Evolutionary conservation across 2,329 filamentous ascomycete genomes (phyloP).

Genomic region (Hysterium pulicare): DNA sequence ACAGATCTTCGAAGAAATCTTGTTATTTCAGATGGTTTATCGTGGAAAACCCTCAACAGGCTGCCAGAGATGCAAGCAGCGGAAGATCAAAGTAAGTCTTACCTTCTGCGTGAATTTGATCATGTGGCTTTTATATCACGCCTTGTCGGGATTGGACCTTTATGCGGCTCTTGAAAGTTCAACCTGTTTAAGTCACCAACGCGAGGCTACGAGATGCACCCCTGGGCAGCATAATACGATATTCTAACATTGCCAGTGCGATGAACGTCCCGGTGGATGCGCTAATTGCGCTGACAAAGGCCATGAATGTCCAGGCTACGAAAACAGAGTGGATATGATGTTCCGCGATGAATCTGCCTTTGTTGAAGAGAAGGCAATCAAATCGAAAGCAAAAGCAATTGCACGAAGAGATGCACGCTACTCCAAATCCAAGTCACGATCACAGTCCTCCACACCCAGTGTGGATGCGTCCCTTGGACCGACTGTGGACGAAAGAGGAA

Average conservation of each 20-base stretch:
- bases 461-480: constrained; percentile 11
- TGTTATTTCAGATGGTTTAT: constrained; percentile 31
- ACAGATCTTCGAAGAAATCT: too few species aligned
- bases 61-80: constrained; percentile 36
- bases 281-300: constrained; percentile 23
- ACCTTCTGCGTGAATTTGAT: too few species aligned
- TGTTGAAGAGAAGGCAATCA: constrained; percentile 24
- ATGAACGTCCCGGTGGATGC: constrained; percentile 26
- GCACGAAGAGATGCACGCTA: constrained; percentile 18
- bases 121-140: too few species aligned
- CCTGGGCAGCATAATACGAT: too few species aligned
- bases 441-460: background rate
- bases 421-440: background rate
- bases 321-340: constrained; percentile 23
- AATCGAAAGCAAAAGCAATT: constrained; percentile 28
- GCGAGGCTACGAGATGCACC: too few species aligned
- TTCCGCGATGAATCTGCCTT: constrained; percentile 31
- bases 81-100: constrained; percentile 40
- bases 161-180: too few species aligned
- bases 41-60: constrained; percentile 31
- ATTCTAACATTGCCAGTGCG: too few species aligned
- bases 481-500: constrained; percentile 26
- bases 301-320: constrained; percentile 29
- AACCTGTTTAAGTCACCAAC: too few species aligned
- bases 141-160: too few species aligned